Evolutionary conservation across 2,329 filamentous ascomycete species (phyloP), one percentile per base, ranked within the genome.

Genomic region (Paraphaeosphaeria sporulosa): DNA sequence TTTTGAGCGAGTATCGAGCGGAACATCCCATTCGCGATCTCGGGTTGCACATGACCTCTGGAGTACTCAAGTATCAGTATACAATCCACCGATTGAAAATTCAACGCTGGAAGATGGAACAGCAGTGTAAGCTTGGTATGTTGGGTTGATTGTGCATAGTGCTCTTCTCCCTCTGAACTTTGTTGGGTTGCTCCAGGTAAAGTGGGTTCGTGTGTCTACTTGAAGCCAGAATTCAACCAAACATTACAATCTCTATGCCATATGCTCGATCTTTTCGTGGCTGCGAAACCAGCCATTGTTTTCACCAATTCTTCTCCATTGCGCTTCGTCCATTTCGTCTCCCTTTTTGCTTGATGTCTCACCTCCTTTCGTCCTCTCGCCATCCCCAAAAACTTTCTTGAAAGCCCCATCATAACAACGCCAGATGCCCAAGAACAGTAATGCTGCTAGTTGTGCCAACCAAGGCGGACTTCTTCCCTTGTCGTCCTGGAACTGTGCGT

Each of bases 371-470:
- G 86, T 88, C 67, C 87, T 86, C 82, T 98, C 94, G 0, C 95
- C 95, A 72, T 98, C 91, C 0, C 94, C 94, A 82, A 96, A 97
- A 0, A 89, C 43, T 0, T 78, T 80, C 75, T 87, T 89, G 66
- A 90, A 89, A 19, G 87, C 72, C 0, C 54, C 61, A 78, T 93
- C 90, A 78, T 93, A 92, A 49, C 78, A 84, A 48, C 66, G 70
- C 91, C 90, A 94, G 66, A 88, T 77, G 0, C 82, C 73, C 1
- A 79, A 82, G 60, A 90, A 87, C 1, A 90, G 13, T 1, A 81
- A 75, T 0, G 82, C 84, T 58, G 84, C 81, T 0, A 85, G 55
- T 17, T 76, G 75, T 2, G 80, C 83, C 52, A 94, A 63, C 92
- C 92, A 96, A 13, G 71, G 70, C 0, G 94, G 93, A 55, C 87